These are phyloP conservation scores for Arachis monticola DNA, from an alignment of 331 rosid species.

Conservation along the genomic window DNA sequence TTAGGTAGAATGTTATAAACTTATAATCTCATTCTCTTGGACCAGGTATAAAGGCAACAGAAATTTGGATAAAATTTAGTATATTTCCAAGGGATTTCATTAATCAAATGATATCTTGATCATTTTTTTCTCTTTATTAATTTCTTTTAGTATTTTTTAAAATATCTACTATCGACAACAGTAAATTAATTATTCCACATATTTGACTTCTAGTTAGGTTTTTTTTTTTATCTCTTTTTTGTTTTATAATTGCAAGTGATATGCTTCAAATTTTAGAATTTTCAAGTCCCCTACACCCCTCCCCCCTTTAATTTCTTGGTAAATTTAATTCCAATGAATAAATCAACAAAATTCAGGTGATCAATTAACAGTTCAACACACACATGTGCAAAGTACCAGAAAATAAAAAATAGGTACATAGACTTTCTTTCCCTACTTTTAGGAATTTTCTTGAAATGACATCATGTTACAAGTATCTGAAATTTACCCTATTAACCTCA, in stretches of 20 bases:
- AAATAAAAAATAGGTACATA: slow-evolving; percentile 3
- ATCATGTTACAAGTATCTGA: slow-evolving; percentile 8
- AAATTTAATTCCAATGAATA: slow-evolving; percentile 7
- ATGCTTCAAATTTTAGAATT: slow-evolving; percentile 25
- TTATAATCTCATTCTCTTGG: not conserved
- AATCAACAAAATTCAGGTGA: not conserved
- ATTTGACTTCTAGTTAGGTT: slow-evolving; percentile 17
- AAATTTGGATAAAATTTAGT: not conserved
- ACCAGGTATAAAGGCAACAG: slow-evolving; percentile 23
- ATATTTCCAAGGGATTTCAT: slow-evolving; percentile 1
- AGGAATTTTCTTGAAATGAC: slow-evolving; percentile 48
- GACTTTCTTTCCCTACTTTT: slow-evolving; percentile 19
- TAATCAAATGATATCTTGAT: slow-evolving; percentile 9
- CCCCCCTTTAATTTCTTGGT: no score
- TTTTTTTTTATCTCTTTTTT: not conserved
- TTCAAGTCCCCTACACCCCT: not conserved
- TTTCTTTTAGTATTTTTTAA: no score
- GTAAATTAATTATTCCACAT: no score
- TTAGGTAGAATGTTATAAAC: not conserved
- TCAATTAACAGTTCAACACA: not conserved
- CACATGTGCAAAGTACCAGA: not conserved
- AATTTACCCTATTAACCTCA: slow-evolving; percentile 22
- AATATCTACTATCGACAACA: no score
- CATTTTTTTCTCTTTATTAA: no score
- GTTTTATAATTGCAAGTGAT: not conserved